phyloP scores from a whole-genome alignment of 2,329 filamentous ascomycete genomes.

The Fusarium verrucosum region DNA sequence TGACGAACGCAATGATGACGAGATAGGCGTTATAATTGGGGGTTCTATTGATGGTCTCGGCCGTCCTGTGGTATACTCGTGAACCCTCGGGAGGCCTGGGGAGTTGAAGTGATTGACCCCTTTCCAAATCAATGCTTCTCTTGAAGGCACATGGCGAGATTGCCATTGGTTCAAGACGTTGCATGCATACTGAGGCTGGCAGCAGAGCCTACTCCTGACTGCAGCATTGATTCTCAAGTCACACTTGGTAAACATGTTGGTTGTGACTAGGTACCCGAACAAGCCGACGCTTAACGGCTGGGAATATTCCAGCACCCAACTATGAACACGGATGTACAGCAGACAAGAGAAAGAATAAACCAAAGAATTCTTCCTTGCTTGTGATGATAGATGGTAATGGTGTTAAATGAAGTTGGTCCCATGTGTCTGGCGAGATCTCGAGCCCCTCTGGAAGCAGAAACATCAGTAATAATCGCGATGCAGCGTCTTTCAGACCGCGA shows the following conservation, averaged over 20 bases:
- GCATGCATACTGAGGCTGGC: conserved; percentile 37
- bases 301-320: background rate
- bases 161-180: conserved; percentile 17
- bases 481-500: background rate
- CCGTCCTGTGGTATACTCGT: background rate
- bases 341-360: background rate
- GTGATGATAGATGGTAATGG: too few relatives aligned
- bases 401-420: background rate
- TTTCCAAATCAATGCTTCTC: background rate
- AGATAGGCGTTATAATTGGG: background rate
- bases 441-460: background rate
- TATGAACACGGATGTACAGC: background rate
- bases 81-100: background rate
- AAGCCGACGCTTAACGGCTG: conserved; percentile 18
- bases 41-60: background rate
- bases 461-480: background rate
- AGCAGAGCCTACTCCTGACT: conserved; percentile 18
- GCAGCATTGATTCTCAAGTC: conserved; percentile 13
- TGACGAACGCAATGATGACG: background rate
- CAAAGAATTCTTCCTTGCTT: background rate
- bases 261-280: conserved; percentile 14
- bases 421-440: background rate
- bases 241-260: conserved; percentile 12
- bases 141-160: background rate
- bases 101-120: background rate